Evolutionary conservation across 768 basidiomycete species (phyloP).

Genomic region (Leccinum sublutescens): DNA sequence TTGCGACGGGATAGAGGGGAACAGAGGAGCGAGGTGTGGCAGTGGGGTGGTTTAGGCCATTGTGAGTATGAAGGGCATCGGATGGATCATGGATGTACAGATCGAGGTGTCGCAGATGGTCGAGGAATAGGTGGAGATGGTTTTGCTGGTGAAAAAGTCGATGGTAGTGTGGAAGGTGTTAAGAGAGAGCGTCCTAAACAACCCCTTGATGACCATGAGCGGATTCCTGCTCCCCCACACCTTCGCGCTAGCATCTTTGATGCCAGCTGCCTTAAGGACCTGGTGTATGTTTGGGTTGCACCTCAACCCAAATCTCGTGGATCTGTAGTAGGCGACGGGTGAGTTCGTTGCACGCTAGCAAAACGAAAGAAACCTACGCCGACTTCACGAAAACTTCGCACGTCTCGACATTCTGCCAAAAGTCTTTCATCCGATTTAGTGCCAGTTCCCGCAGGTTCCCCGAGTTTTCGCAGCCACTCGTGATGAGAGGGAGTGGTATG

Average conservation of each 20-base stretch:
- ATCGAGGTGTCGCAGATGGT: no score
- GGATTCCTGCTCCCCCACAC: no score
- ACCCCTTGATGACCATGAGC: no score
- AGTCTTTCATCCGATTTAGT: constrained; percentile 97
- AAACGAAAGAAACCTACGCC: constrained; percentile 58
- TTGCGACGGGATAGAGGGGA: constrained; percentile 26
- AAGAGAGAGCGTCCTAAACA: no score
- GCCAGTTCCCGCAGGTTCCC: constrained; percentile 96
- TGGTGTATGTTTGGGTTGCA: no score
- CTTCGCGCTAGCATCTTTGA: no score
- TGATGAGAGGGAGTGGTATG: constrained; percentile 94
- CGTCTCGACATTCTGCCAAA: constrained; percentile 98
- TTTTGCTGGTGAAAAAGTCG: no score
- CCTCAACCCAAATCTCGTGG: no score
- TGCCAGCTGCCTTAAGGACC: no score
- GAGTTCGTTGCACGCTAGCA: not conserved
- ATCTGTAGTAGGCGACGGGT: constrained; percentile 51
- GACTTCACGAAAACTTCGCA: constrained; percentile 96
- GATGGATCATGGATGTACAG: no score
- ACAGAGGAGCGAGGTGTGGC: constrained; percentile 28
- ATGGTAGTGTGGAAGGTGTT: no score
- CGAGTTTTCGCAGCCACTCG: constrained; percentile 96
- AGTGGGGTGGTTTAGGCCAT: constrained; percentile 20
- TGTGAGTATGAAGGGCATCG: not conserved
- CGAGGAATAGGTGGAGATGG: no score